Evolutionary conservation across 177 flowering plant species (phyloP).

Genomic region (Tripterygium wilfordii): DNA sequence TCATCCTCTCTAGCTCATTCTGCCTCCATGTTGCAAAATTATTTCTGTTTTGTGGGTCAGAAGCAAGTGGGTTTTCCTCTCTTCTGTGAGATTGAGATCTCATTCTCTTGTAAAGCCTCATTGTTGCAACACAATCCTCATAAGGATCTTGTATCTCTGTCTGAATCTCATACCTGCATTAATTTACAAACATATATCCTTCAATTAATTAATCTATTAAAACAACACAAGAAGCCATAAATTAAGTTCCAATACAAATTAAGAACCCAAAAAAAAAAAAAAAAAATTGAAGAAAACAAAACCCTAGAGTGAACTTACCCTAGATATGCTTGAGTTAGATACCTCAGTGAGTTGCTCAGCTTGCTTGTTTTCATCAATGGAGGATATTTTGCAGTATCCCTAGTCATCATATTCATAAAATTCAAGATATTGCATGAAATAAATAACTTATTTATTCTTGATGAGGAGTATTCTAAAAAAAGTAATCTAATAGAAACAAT

Average conservation of each 20-base stretch:
- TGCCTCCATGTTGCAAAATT: slow-evolving; percentile 51
- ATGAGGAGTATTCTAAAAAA: too few relatives aligned
- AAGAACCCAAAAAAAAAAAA: too few relatives aligned
- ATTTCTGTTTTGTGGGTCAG: slow-evolving; percentile 61
- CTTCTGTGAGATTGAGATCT: slow-evolving; percentile 46
- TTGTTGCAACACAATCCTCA: slow-evolving; percentile 81
- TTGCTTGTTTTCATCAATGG: slow-evolving; percentile 92
- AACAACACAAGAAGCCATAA: too few relatives aligned
- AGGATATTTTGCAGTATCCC: slow-evolving; percentile 95
- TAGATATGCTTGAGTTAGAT: slow-evolving; percentile 68
- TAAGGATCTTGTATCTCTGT: slow-evolving; percentile 79
- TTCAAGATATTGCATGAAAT: too few relatives aligned
- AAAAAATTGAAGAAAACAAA: too few relatives aligned
- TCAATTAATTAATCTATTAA: too few relatives aligned
- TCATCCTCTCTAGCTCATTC: slow-evolving; percentile 75
- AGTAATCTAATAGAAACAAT: too few relatives aligned
- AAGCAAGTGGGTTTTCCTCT: slow-evolving; percentile 49
- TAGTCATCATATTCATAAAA: too few relatives aligned
- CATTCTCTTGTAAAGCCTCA: slow-evolving; percentile 89
- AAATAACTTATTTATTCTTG: too few relatives aligned
- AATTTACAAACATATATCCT: too few relatives aligned
- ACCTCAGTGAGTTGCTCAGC: slow-evolving; percentile 85
- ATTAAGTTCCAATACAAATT: too few relatives aligned
- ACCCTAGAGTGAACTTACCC: too few relatives aligned
- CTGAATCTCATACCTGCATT: slow-evolving; percentile 91